These are phyloP conservation scores for Dothideomycetes sp. DNA, from an alignment of 2,329 filamentous ascomycete species.

Conservation along the genomic window DNA sequence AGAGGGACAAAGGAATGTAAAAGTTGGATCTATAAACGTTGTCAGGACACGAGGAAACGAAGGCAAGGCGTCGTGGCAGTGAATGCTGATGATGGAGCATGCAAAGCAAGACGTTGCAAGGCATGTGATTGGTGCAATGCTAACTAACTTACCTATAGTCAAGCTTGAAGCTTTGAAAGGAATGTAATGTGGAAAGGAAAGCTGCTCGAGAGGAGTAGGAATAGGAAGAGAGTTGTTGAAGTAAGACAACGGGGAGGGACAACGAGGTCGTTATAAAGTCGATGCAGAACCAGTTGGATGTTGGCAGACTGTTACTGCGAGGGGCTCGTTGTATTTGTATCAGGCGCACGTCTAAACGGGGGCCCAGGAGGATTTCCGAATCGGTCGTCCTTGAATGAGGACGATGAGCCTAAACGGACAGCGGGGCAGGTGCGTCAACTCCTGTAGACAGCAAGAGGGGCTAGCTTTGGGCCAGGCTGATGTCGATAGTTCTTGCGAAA, in stretches of 20 bases:
- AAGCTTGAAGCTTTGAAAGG: constrained; percentile 11
- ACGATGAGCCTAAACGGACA: constrained; percentile 13
- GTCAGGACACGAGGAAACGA: too few species aligned
- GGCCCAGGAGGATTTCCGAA: constrained; percentile 10
- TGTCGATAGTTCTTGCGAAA: constrained; percentile 11
- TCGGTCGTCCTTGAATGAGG: too few species aligned
- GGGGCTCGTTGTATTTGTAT: constrained; percentile 14
- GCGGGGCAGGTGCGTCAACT: constrained; percentile 12
- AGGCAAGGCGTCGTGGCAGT: too few species aligned
- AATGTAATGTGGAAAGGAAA: not conserved
- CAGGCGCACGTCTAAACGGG: constrained; percentile 7
- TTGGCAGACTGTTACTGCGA: constrained; percentile 14
- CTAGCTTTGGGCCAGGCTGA: constrained; percentile 7
- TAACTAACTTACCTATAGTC: constrained; percentile 10
- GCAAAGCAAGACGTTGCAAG: not conserved
- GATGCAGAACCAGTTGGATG: constrained; percentile 13
- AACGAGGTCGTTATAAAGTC: constrained; percentile 15
- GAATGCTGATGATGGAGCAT: too few species aligned
- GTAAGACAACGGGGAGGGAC: constrained; percentile 14
- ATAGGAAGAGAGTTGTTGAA: constrained; percentile 1
- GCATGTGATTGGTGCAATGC: not conserved
- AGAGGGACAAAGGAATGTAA: constrained; percentile 9
- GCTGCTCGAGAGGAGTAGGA: constrained; percentile 3
- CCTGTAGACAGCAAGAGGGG: constrained; percentile 10
- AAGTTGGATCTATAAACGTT: constrained; percentile 6